Evolutionary conservation across 2,329 filamentous ascomycete species (phyloP).

Genomic region (Thielaviopsis euricoi): DNA sequence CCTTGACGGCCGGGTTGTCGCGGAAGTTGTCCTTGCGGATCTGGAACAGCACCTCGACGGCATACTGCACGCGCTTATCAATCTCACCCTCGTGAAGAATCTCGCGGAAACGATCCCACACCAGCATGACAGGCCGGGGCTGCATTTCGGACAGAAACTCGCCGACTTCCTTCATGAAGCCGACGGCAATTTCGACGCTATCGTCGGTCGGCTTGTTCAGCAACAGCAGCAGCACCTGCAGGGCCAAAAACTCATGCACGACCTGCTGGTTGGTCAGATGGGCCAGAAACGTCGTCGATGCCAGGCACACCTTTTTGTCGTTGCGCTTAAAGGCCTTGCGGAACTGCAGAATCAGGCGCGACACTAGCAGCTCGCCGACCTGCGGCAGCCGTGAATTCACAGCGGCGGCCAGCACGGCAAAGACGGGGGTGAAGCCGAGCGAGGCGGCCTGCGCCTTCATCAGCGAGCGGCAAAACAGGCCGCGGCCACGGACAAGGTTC

Average conservation of each 20-base stretch:
- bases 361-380: conserved; percentile 79
- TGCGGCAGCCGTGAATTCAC: conserved; percentile 95
- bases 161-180: conserved; percentile 80
- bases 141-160: conserved; percentile 95
- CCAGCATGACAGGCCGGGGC: conserved; percentile 65
- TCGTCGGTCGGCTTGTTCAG: conserved; percentile 94
- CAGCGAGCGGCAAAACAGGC: conserved; percentile 85
- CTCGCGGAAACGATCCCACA: conserved; percentile 90
- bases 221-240: conserved; percentile 81
- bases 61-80: conserved; percentile 96
- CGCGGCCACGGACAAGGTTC: conserved; percentile 80
- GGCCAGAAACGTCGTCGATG: conserved; percentile 84
- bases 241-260: conserved; percentile 80
- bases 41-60: conserved; percentile 96
- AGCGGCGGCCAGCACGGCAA: conserved; percentile 87
- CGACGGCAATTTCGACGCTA: conserved; percentile 92
- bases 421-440: conserved; percentile 90
- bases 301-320: conserved; percentile 89
- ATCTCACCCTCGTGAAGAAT: conserved; percentile 95
- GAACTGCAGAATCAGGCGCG: conserved; percentile 77
- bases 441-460: conserved; percentile 97
- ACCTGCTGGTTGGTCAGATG: conserved; percentile 95
- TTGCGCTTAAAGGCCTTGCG: conserved; percentile 91
- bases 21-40: conserved; percentile 93
- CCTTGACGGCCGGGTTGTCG: conserved; percentile 76